These are phyloP conservation scores for Primulina eburnea DNA, from an alignment of 257 asterid species.

Conservation along the genomic window DNA sequence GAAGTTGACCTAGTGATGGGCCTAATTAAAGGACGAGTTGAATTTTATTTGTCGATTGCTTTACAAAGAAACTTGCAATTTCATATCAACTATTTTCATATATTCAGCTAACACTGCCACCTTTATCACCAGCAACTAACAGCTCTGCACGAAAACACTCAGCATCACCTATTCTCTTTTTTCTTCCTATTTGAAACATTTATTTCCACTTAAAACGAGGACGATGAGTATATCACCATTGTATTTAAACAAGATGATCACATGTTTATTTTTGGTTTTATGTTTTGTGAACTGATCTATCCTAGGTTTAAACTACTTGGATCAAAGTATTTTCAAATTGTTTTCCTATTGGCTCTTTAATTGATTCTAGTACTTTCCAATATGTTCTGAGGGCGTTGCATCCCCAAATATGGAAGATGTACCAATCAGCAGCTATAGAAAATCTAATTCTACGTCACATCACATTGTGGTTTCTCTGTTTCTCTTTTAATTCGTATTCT, in stretches of 20 bases:
- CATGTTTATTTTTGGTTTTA: not conserved
- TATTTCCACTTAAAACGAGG: not conserved
- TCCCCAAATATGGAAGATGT: too few species aligned
- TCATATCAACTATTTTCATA: not conserved
- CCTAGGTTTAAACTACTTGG: not conserved
- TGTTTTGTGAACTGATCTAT: not conserved
- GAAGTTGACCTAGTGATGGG: not conserved
- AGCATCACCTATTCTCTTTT: not conserved
- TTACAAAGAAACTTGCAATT: not conserved
- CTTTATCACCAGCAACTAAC: not conserved
- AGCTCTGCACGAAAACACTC: not conserved
- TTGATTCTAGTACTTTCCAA: too few species aligned
- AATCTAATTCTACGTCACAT: not conserved
- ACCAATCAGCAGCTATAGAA: too few species aligned
- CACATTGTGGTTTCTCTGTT: constrained; percentile 1
- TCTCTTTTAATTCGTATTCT: constrained; percentile 14
- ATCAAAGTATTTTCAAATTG: not conserved
- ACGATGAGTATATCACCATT: not conserved
- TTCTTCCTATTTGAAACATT: constrained; percentile 1
- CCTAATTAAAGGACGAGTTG: not conserved
- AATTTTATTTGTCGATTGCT: not conserved
- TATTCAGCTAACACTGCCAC: not conserved
- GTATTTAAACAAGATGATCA: not conserved
- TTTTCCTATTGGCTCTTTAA: too few species aligned
- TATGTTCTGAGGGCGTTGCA: too few species aligned